These are phyloP conservation scores for Penicillium lividum DNA, from an alignment of 495 filamentous ascomycete genomes.

Conservation along the genomic window DNA sequence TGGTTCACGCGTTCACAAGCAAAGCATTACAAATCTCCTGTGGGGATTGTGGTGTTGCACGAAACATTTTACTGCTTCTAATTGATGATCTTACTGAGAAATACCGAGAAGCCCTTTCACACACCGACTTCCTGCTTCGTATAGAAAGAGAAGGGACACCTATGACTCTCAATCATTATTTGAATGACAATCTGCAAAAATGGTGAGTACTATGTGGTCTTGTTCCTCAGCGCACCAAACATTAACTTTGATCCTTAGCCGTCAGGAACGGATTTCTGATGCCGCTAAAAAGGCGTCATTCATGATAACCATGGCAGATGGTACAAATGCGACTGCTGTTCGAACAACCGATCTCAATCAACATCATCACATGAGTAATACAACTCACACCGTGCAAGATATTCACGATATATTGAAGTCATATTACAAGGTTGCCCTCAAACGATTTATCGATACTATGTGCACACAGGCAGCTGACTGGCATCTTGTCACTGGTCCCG, in stretches of 20 bases:
- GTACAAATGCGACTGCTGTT: no score
- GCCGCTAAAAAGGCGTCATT: no score
- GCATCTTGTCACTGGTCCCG: conserved; percentile 36
- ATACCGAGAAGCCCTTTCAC: conserved; percentile 46
- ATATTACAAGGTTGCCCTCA: conserved; percentile 62
- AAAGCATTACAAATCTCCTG: conserved; percentile 38
- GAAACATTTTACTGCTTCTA: conserved; percentile 41
- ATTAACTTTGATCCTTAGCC: no score
- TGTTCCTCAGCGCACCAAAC: no score
- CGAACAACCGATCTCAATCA: conserved; percentile 11
- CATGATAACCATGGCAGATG: no score
- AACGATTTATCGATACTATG: conserved; percentile 58
- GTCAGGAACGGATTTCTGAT: no score
- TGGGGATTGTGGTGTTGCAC: conserved; percentile 36
- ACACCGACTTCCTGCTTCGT: conserved; percentile 47
- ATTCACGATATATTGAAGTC: conserved; percentile 59
- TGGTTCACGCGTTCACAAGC: conserved; percentile 51
- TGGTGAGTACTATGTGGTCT: conserved; percentile 26
- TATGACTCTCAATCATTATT: conserved; percentile 55
- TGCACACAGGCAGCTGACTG: conserved; percentile 44
- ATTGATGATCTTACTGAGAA: conserved; percentile 41
- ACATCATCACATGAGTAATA: conserved; percentile 42
- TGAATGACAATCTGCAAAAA: conserved; percentile 51
- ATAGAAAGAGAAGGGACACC: conserved; percentile 49
- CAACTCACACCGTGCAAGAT: conserved; percentile 45